phyloP scores from a whole-genome alignment of 2,329 filamentous ascomycete species.

The Colletotrichum sp. region DNA sequence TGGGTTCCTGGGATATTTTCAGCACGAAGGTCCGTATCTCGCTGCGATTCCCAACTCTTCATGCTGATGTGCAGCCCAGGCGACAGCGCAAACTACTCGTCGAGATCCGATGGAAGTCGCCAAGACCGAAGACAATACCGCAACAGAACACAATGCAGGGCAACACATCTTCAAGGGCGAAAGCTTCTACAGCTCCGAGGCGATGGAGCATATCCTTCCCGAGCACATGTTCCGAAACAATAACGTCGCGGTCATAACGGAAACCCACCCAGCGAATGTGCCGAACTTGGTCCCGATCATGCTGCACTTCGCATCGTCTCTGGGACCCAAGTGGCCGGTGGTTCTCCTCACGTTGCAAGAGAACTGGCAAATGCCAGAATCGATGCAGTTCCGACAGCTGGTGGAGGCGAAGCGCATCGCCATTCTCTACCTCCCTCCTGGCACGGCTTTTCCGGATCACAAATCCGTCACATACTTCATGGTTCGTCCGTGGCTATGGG shows the following conservation, averaged over 20 bases:
- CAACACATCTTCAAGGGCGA: neutral
- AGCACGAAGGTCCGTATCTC: neutral
- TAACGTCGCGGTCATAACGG: conserved; percentile 40
- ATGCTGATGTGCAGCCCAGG: neutral
- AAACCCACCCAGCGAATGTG: conserved; percentile 24
- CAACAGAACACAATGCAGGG: neutral
- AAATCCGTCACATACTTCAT: conserved; percentile 38
- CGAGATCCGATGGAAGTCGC: neutral
- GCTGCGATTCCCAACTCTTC: neutral
- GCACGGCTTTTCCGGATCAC: conserved; percentile 36
- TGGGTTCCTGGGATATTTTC: neutral
- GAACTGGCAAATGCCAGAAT: conserved; percentile 22
- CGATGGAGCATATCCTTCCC: neutral
- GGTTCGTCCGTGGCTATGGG: conserved; percentile 39
- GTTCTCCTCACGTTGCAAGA: conserved; percentile 45
- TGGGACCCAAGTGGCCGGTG: conserved; percentile 49
- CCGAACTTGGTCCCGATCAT: conserved; percentile 40
- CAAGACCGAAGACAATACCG: neutral
- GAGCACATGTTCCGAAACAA: neutral
- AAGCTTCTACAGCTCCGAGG: neutral
- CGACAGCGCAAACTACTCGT: neutral
- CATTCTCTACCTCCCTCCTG: conserved; percentile 41
- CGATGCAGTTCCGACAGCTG: conserved; percentile 37
- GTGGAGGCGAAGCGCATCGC: conserved; percentile 35
- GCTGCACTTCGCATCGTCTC: conserved; percentile 41